phyloP scores from a whole-genome alignment of 106 monocot genomes.

The Dendrobium nobile region DNA sequence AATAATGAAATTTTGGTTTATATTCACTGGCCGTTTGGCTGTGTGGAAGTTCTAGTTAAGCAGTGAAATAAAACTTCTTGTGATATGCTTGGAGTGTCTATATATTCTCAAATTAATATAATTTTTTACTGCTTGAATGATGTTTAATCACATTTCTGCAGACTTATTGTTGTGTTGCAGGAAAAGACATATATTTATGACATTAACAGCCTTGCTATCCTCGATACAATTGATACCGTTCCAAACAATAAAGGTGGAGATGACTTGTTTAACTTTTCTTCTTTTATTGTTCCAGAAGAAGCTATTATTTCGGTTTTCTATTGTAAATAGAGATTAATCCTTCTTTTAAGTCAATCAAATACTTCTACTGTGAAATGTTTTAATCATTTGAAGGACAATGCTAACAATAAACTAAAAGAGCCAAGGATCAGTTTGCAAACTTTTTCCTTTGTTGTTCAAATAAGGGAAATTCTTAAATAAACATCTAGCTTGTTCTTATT shows the following conservation, averaged over 20 bases:
- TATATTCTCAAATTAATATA: not conserved
- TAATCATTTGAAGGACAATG: not conserved
- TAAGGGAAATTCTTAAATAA: not conserved
- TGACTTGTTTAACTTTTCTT: slow-evolving; percentile 4
- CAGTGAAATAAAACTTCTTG: not conserved
- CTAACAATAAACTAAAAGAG: not conserved
- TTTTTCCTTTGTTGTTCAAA: not conserved
- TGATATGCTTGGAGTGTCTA: not conserved
- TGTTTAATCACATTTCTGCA: slow-evolving; percentile 23
- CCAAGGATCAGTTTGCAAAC: not conserved
- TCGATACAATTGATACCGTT: slow-evolving; percentile 83
- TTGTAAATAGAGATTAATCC: not conserved
- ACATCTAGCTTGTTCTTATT: not conserved
- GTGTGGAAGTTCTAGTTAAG: not conserved
- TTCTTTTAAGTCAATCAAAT: not conserved
- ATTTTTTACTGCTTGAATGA: not conserved
- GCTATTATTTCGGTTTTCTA: not conserved
- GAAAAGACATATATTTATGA: slow-evolving; percentile 89
- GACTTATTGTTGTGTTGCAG: slow-evolving; percentile 83
- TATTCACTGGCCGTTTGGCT: not conserved
- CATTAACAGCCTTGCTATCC: slow-evolving; percentile 57
- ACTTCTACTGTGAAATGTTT: not conserved
- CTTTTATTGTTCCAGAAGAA: not conserved
- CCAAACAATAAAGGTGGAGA: slow-evolving; percentile 60
- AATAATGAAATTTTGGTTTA: not conserved